phyloP scores from a whole-genome alignment of 2,329 filamentous ascomycete species.

The Aureobasidium sp. region DNA sequence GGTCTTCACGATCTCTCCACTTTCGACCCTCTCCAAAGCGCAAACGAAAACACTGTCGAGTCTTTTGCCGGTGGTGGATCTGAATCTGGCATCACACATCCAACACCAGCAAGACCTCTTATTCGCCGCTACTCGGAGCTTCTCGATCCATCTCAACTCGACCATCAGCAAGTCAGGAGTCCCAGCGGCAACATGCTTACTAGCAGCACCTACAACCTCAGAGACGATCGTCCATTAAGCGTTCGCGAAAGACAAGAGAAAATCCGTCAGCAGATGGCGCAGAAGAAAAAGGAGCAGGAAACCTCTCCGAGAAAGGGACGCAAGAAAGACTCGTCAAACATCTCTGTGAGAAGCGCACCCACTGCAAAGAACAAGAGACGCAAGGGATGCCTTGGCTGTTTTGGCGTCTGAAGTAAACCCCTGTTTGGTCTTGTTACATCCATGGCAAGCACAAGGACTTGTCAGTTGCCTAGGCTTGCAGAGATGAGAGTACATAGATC shows the following conservation, averaged over 20 bases:
- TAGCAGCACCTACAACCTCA: constrained; percentile 22
- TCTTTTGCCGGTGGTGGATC: not conserved
- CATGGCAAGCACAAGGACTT: not conserved
- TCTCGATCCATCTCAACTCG: constrained; percentile 24
- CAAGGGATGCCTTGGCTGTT: not conserved
- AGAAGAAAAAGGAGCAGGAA: not conserved
- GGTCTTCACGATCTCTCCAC: not conserved
- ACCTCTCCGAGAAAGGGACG: not conserved
- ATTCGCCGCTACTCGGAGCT: constrained; percentile 24
- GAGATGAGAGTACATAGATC: not conserved
- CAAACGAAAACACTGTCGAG: not conserved
- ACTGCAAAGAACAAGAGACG: not conserved
- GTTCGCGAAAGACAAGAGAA: constrained; percentile 32
- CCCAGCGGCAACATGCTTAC: constrained; percentile 28
- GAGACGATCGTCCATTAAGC: constrained; percentile 27
- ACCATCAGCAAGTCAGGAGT: constrained; percentile 23
- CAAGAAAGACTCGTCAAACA: not conserved
- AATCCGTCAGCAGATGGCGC: constrained; percentile 20
- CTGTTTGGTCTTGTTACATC: not conserved
- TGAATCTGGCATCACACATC: constrained; percentile 20
- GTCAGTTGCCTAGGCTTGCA: not conserved
- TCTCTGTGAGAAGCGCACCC: not conserved
- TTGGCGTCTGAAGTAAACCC: not conserved
- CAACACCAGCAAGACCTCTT: constrained; percentile 19
- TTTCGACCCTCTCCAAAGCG: not conserved